Evolutionary conservation across 2,329 filamentous ascomycete species (phyloP), one percentile per base, ranked within the genome.

Genomic region (Claviceps sp.): DNA sequence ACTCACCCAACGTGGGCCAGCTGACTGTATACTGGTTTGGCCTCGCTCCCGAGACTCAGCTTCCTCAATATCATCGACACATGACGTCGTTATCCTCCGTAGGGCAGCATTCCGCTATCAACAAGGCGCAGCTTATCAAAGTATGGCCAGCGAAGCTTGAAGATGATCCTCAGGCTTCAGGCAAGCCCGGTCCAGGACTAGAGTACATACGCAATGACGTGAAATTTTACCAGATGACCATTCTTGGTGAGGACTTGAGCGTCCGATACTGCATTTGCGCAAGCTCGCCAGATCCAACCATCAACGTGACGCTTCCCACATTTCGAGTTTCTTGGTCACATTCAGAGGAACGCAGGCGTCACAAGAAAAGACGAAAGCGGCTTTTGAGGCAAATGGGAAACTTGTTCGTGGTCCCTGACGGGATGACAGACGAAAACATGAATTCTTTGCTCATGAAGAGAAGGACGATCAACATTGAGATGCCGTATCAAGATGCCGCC

Each of bases 161-260:
- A 2, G 20, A 34, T 34, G 9, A 46, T 22, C 51, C 50, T 17
- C 44, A 53, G 4, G 47, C 47, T 6, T 43, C 52, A 8, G 43
- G 51, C 6, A 42, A 56, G 0, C 43, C 51, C 14, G 62, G 62
- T 1, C 52, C 57, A 2, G 67, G 66, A 14, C 57, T 57, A 17
- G 50, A 57, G 13, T 70, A 73, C 49, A 52, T 60, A 9, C 55
- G 64, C 3, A 55, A 65, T 23, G 62, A 62, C 3, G 59, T 71
- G 2, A 63, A 64, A 20, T 76, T 77, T 55, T 77, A 71, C 50
- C 75, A 79, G 53, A 55, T 76, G 14, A 69, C 66, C 50, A 62
- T 67, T 11, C 56, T 79, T 2, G 66, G 61, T 5, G 61, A 64
- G 23, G 65, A 76, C 52, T 62, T 77, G 40, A 66, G 68, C 40